Base-by-base conservation (phyloP, 129 eudicot genomes). In the Oenanthe sinensis region DNA sequence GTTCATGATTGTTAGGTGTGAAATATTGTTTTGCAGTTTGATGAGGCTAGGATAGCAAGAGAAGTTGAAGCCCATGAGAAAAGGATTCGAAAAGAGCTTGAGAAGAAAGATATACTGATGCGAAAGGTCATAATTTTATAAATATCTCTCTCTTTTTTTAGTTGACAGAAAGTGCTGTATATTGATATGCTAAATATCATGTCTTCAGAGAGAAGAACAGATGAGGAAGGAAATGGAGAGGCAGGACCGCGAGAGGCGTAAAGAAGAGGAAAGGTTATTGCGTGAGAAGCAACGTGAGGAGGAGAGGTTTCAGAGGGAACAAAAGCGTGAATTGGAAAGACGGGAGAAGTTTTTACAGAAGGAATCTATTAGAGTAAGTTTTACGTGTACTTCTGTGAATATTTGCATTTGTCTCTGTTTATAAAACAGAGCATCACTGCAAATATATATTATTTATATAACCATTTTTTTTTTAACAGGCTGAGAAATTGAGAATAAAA, bases 221-320 rank as follows among this genome's bases (percentile, higher is more conserved):
- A 87, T 91, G 87, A 88, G 83, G 90, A 94, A 90, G 85, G 98
- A 94, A 78, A 88, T 91, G 93, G 98, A 94, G 90, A 88, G 98
- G 84, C 97, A 85, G 71, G 98, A 94, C 24, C 93, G 96, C 1
- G 98, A 94, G 81, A 82, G 97, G 36, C 86, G 93, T 62, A 91
- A 87, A 81, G 98, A 94, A 84, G 97, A 94, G 85, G 98, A 94
- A 83, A 87, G 98, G 79, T 77, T 89, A 80, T 78, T 91, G 83
- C 97, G 98, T 40, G 97, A 94, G 85, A 91, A 90, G 79, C 97
- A 87, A 80, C 96, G 97, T 4, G 98, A 94, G 85, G 98, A 91
- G 84, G 98, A 91, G 82, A 84, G 98, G 79, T 87, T 81, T 82
- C 97, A 86, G 78, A 83, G 93, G 84, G 98, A 94, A 86, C 96